These are phyloP conservation scores for Bolboschoenoplectus hybrid DNA, from an alignment of 202 grass and related monocot genomes.

Conservation along the genomic window DNA sequence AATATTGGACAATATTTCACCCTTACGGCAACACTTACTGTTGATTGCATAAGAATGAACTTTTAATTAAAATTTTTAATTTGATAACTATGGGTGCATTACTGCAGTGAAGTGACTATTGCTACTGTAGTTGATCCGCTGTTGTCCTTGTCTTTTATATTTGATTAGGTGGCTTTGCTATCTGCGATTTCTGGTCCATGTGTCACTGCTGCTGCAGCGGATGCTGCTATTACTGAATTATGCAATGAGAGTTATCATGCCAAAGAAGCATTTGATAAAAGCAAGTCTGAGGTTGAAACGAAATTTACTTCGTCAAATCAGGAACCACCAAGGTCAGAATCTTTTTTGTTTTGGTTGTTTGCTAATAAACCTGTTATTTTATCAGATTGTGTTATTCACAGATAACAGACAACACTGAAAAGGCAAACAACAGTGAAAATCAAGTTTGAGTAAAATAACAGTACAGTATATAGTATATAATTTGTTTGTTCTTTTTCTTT, in stretches of 20 bases:
- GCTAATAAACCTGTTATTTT: conserved; percentile 11
- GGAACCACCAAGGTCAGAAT: conserved; percentile 55
- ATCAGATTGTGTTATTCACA: conserved; percentile 12
- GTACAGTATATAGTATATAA: neutral
- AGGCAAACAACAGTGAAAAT: neutral
- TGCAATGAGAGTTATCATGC: conserved; percentile 64
- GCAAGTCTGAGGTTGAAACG: conserved; percentile 55
- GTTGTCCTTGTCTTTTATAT: conserved; percentile 3
- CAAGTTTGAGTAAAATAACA: neutral
- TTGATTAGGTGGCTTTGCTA: conserved; percentile 67
- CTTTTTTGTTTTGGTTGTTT: conserved; percentile 39
- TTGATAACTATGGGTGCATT: neutral
- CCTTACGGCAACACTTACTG: neutral
- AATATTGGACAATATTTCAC: neutral
- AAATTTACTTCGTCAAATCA: conserved; percentile 51
- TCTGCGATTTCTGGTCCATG: conserved; percentile 57
- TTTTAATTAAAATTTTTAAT: neutral
- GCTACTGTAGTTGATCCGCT: conserved; percentile 42
- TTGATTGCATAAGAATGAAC: conserved; percentile 16
- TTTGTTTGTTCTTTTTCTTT: neutral
- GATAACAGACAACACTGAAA: neutral
- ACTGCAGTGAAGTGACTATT: conserved; percentile 6
- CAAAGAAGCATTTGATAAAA: conserved; percentile 60
- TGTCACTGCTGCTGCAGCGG: conserved; percentile 74
- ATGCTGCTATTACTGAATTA: conserved; percentile 62